These are phyloP conservation scores for Dothidotthia symphoricarpi DNA, from an alignment of 2,329 filamentous ascomycete species.

Conservation along the genomic window DNA sequence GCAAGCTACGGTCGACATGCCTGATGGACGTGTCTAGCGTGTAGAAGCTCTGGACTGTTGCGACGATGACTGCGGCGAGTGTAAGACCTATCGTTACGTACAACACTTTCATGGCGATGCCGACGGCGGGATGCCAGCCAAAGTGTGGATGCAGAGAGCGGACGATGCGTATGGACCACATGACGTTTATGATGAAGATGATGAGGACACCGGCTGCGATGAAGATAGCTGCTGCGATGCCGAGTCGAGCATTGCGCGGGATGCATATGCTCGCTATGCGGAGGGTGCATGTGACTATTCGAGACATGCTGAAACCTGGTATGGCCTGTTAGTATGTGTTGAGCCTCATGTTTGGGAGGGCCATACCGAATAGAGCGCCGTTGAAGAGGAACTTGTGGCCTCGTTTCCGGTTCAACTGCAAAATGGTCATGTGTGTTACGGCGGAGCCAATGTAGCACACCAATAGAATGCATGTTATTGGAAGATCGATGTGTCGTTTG, in stretches of 20 bases:
- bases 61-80: slow-evolving; percentile 64
- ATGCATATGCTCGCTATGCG: slow-evolving; percentile 30
- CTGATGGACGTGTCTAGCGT: slow-evolving; percentile 57
- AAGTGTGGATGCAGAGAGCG: slow-evolving; percentile 68
- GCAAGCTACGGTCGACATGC: slow-evolving; percentile 59
- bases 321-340: not conserved
- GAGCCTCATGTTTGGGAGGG: not conserved
- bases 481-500: slow-evolving; percentile 38
- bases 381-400: slow-evolving; percentile 45
- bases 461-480: slow-evolving; percentile 43
- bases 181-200: slow-evolving; percentile 72
- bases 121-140: slow-evolving; percentile 62
- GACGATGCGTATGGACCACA: slow-evolving; percentile 71
- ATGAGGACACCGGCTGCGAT: slow-evolving; percentile 71
- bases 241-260: slow-evolving; percentile 46
- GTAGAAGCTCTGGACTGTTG: slow-evolving; percentile 64
- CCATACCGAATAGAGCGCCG: slow-evolving; percentile 37
- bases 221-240: slow-evolving; percentile 64
- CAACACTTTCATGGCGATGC: slow-evolving; percentile 55
- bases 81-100: slow-evolving; percentile 58
- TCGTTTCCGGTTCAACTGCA: slow-evolving; percentile 37
- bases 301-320: slow-evolving; percentile 45
- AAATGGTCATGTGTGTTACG: slow-evolving; percentile 42
- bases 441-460: slow-evolving; percentile 40
- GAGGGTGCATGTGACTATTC: slow-evolving; percentile 42